A percentile compares a stretch with the other conserved stretches of the same genome.
phyloP scores from a whole-genome alignment of 2,329 filamentous ascomycete genomes.

The Drechslerella coelobrocha region DNA sequence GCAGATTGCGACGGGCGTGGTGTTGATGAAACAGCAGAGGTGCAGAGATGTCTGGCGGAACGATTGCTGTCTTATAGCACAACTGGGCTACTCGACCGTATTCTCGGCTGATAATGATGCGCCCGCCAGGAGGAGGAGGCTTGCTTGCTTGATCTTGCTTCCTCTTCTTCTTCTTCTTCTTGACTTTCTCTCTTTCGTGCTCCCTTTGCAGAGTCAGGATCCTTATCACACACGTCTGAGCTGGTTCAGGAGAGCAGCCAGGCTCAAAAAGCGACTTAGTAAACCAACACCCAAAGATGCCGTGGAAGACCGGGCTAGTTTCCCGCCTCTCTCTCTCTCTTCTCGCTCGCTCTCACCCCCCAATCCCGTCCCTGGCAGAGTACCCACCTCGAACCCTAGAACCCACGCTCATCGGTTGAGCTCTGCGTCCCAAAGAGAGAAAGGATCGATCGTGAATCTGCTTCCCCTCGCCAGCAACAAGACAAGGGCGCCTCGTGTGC shows the following conservation, averaged over 20 bases:
- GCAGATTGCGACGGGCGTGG: neutral
- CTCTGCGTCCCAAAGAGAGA: too few relatives aligned
- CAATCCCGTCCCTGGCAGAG: neutral
- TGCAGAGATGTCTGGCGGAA: neutral
- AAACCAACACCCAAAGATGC: neutral
- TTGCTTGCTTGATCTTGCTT: neutral
- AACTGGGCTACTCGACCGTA: neutral
- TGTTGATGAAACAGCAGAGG: neutral
- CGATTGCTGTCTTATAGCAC: constrained; percentile 2
- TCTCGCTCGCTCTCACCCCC: neutral
- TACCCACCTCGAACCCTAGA: too few relatives aligned
- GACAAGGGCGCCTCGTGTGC: too few relatives aligned
- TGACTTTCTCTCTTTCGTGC: neutral
- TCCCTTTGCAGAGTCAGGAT: neutral
- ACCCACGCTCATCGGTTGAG: too few relatives aligned
- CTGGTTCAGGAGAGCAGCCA: neutral
- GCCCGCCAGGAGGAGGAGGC: neutral
- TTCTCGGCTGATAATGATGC: constrained; percentile 1
- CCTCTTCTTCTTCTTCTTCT: neutral
- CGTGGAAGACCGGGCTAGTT: neutral
- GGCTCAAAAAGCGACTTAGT: neutral
- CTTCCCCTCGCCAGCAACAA: too few relatives aligned
- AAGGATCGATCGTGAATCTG: too few relatives aligned
- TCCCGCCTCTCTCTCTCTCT: neutral
- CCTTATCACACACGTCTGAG: neutral